Evolutionary conservation across 768 basidiomycete genomes (phyloP).

Genomic region (Pleurotus tuoliensis): DNA sequence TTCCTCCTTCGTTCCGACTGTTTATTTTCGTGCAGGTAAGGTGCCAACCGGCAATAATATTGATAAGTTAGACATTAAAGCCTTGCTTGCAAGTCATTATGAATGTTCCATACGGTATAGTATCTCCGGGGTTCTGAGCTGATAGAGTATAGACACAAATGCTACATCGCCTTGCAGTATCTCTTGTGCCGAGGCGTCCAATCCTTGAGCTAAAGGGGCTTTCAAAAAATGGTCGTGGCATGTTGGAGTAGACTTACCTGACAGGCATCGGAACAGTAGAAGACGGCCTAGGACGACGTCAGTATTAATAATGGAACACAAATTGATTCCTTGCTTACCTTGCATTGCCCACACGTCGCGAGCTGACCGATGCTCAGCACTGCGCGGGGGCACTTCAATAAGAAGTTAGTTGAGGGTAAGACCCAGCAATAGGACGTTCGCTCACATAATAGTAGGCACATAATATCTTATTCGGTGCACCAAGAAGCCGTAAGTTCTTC

Average conservation of each 20-base stretch:
- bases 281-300: slow-evolving; percentile 2
- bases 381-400: slow-evolving; percentile 20
- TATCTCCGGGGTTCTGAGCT: too few species aligned
- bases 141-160: too few species aligned
- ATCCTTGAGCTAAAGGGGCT: background rate
- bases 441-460: background rate
- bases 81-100: too few species aligned
- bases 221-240: background rate
- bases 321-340: slow-evolving; percentile 12
- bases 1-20: too few species aligned
- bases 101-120: too few species aligned
- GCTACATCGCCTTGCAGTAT: background rate
- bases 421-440: background rate
- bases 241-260: background rate
- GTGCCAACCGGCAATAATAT: too few species aligned
- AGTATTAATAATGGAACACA: background rate
- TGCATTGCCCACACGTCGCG: slow-evolving; percentile 22
- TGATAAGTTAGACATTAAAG: too few species aligned
- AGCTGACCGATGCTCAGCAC: slow-evolving; percentile 14
- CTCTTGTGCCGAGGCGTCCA: slow-evolving; percentile 9
- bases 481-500: slow-evolving; percentile 21
- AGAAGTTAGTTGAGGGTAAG: background rate
- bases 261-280: slow-evolving; percentile 9
- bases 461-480: slow-evolving; percentile 19
- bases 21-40: too few species aligned